Conservation (phyloP, 768 basidiomycete species). For the Phlebiopsis flavidoalba region DNA sequence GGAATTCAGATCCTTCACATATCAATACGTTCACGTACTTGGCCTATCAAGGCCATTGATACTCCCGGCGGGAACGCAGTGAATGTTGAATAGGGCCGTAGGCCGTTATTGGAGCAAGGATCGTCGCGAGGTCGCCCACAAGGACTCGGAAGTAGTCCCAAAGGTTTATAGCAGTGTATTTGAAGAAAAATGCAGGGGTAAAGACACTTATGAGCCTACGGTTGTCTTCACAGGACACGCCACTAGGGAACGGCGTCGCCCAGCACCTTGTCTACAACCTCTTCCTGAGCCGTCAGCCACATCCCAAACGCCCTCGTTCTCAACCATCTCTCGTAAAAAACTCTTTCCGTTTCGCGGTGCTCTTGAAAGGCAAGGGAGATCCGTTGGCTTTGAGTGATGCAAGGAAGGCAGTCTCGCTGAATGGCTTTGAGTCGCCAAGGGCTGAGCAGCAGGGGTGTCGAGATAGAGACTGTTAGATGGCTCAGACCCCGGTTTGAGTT, state of each 20-base stretch:
- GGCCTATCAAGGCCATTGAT: too few species aligned
- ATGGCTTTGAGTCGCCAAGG: constrained; percentile 54
- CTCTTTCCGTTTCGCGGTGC: constrained; percentile 53
- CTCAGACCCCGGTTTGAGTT: background rate
- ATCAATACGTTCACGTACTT: too few species aligned
- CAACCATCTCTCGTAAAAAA: constrained; percentile 79
- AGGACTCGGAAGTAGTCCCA: too few species aligned
- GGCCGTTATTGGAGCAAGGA: too few species aligned
- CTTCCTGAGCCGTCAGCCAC: constrained; percentile 76
- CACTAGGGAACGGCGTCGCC: constrained; percentile 8
- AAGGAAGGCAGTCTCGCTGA: constrained; percentile 65
- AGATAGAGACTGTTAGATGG: constrained; percentile 25
- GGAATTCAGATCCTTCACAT: too few species aligned
- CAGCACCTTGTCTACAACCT: constrained; percentile 57
- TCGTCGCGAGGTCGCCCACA: too few species aligned
- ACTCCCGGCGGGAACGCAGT: too few species aligned
- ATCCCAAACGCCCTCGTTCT: constrained; percentile 72
- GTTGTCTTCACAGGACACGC: background rate
- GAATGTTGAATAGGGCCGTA: too few species aligned
- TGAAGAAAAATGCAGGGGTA: too few species aligned
- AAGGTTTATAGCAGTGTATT: too few species aligned
- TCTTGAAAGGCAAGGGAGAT: constrained; percentile 70
- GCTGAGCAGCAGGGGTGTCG: constrained; percentile 19
- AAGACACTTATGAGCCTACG: background rate
- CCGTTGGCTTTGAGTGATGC: constrained; percentile 68